Evolutionary conservation across 768 basidiomycete species (phyloP), one percentile per base, ranked within the genome.

Genomic region (Rhizopogon rudus): DNA sequence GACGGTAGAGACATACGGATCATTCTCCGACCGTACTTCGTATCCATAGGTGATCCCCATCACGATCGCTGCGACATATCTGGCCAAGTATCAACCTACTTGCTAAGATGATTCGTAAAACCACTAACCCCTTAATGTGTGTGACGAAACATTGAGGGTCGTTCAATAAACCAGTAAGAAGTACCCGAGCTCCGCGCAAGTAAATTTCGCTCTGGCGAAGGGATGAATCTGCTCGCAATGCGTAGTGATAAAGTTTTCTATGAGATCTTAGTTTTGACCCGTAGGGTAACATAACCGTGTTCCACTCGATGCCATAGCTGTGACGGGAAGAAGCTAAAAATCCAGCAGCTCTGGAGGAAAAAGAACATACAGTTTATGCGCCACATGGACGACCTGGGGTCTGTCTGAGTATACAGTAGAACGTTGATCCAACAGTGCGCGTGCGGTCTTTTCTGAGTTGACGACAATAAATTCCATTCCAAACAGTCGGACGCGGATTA

Each of bases 241-340:
- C 50, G 28, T 57, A 57, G 31, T 61, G 55, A 12, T 58, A 53
- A 8, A 68, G 49, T n/a, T 53, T 62, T 20, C 55, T 46, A n/a
- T 67, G 65, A 40, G 35, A 20, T 20, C 54, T 60, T 57, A 56
- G 63, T 22, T 45, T 40, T 6, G 60, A 57, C n/a, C 58, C 61
- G 20, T 61, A 66, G 12, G 59, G 52, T n/a, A 62, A 33, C 45
- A 65, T 57, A 0, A 53, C 61, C 16, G 62, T 64, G 53, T 57
- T 66, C 20, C 60, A 66, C 22, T 64, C 60, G 48, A 65, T 20
- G 20, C 65, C 61, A 44, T 66, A 63, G 7, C 67, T 68, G 39
- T 9, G 42, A 33, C 22, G 54, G 40, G 14, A 12, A 48, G 13
- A 12, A 48, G 45, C 12, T 33, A 33, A 17, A 44, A 16, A 31